These are phyloP conservation scores for Mimosa bimucronata DNA, from an alignment of 306 rosid genomes.

Conservation along the genomic window DNA sequence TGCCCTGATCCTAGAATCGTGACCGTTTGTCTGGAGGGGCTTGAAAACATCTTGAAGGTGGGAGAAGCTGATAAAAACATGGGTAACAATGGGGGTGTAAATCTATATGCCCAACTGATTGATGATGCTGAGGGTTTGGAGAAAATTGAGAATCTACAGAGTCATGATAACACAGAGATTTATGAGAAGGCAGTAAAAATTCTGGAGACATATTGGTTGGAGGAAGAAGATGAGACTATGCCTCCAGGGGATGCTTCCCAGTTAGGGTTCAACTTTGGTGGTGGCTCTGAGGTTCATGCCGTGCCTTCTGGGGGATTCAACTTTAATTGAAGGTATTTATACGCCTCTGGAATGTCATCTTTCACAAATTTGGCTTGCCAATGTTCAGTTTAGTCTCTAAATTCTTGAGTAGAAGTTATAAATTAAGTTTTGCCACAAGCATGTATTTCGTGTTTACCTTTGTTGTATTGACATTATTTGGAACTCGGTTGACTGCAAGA, in stretches of 20 bases:
- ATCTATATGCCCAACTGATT: conserved; percentile 63
- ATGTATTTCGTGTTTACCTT: neutral
- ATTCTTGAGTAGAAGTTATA: neutral
- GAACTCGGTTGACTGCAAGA: conserved; percentile 33
- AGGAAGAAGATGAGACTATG: conserved; percentile 86
- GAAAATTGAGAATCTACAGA: conserved; percentile 79
- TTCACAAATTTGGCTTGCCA: conserved; percentile 29
- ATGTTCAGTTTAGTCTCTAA: conserved; percentile 23
- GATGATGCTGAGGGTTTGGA: conserved; percentile 91
- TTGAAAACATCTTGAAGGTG: conserved; percentile 85
- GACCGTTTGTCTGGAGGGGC: conserved; percentile 83
- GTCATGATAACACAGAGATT: conserved; percentile 85
- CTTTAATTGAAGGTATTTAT: conserved; percentile 61
- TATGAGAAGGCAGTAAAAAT: conserved; percentile 88
- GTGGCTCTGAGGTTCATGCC: conserved; percentile 50
- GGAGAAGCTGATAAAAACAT: conserved; percentile 78
- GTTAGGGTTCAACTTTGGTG: conserved; percentile 67
- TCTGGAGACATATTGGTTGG: conserved; percentile 86
- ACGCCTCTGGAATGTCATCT: conserved; percentile 17
- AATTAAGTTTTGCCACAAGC: neutral
- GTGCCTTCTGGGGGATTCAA: conserved; percentile 86
- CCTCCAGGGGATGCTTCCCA: conserved; percentile 73
- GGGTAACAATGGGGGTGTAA: conserved; percentile 56
- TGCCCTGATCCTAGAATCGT: conserved; percentile 91
- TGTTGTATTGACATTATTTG: neutral